These are phyloP conservation scores for Colletotrichum sidae DNA, from an alignment of 2,329 filamentous ascomycete genomes.

Conservation along the genomic window DNA sequence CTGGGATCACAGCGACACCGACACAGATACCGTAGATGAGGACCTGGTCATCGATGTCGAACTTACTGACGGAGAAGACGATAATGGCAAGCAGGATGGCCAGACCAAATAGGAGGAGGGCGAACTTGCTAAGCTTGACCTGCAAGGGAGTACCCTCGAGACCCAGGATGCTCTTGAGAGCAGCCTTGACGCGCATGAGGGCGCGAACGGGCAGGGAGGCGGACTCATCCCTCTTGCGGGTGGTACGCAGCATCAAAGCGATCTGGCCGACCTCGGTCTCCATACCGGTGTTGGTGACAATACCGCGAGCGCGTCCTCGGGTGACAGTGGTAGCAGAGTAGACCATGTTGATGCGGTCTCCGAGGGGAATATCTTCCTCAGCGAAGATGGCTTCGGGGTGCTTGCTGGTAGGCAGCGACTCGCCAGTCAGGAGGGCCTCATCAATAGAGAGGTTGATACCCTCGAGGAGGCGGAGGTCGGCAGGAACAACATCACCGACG, in stretches of 20 bases:
- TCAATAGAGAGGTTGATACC: conserved; percentile 82
- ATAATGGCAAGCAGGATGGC: conserved; percentile 72
- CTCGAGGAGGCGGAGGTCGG: conserved; percentile 73
- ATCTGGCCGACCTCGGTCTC: conserved; percentile 81
- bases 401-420: conserved; percentile 77
- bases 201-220: conserved; percentile 51
- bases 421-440: conserved; percentile 79
- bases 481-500: conserved; percentile 77
- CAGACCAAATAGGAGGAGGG: conserved; percentile 81
- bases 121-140: conserved; percentile 86
- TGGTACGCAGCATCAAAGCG: conserved; percentile 74
- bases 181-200: conserved; percentile 56
- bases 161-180: conserved; percentile 66
- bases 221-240: conserved; percentile 61
- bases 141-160: conserved; percentile 85
- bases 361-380: conserved; percentile 68
- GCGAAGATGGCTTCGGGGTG: conserved; percentile 67
- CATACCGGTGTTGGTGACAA: conserved; percentile 79
- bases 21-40: conserved; percentile 72
- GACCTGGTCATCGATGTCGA: conserved; percentile 65
- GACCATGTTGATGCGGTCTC: conserved; percentile 77
- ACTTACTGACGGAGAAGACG: conserved; percentile 70
- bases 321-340: conserved; percentile 81
- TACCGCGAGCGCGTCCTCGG: conserved; percentile 74
- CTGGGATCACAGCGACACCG: conserved; percentile 73